These are phyloP conservation scores for Eimeria sp. DNA, from an alignment of 169 alveolate species.

Conservation along the genomic window DNA sequence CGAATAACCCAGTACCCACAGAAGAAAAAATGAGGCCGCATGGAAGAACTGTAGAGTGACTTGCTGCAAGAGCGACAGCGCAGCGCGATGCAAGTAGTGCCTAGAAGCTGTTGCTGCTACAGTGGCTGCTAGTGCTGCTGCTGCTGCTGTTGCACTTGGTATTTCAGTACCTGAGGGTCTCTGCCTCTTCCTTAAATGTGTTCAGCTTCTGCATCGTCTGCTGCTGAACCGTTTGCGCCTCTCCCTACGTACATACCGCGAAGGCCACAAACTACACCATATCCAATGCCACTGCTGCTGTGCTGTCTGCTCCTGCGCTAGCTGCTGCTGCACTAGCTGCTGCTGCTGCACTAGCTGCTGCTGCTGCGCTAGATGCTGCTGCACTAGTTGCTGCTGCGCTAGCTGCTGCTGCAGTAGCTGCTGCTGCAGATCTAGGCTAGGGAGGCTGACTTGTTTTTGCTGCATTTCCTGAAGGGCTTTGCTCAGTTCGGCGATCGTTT, in stretches of 20 bases:
- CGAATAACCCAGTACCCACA: not conserved
- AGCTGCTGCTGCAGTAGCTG: not conserved
- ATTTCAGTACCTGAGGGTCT: slow-evolving; percentile 48
- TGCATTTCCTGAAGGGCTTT: slow-evolving; percentile 65
- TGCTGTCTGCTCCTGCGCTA: not conserved
- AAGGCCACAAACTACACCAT: not conserved
- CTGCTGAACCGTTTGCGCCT: slow-evolving; percentile 59
- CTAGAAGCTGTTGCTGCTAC: not conserved
- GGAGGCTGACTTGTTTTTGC: slow-evolving; percentile 34
- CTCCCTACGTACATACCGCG: slow-evolving; percentile 22
- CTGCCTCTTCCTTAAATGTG: slow-evolving; percentile 33
- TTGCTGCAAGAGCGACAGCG: not conserved
- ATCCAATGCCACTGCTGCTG: not conserved
- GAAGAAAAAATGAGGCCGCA: not conserved
- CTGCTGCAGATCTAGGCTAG: not conserved
- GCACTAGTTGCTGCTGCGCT: not conserved
- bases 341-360: not conserved
- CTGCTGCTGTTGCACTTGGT: slow-evolving; percentile 1
- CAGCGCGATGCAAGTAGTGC: too few relatives aligned
- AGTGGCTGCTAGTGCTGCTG: not conserved
- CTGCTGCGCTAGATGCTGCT: not conserved
- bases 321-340: not conserved
- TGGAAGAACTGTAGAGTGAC: not conserved
- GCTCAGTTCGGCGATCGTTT: slow-evolving; percentile 18
- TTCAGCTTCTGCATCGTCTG: slow-evolving; percentile 39